Percentiles rank a stretch among this genome's conserved stretches.
phyloP scores from a whole-genome alignment of 331 rosid species.

The Rosa hybrid region DNA sequence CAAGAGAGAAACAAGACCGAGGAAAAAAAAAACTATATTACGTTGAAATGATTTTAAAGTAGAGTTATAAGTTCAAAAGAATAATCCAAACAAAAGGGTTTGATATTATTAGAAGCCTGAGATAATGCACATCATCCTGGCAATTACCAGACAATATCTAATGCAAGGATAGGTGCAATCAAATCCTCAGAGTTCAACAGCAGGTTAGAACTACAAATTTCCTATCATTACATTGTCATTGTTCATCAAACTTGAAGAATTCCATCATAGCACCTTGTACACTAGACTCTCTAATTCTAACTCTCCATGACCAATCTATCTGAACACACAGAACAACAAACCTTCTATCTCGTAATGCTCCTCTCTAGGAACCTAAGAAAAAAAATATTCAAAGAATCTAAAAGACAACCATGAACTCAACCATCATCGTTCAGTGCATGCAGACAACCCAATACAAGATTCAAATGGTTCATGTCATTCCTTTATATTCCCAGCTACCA shows the following conservation, averaged over 20 bases:
- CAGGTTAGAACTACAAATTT: not conserved
- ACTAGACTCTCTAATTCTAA: not conserved
- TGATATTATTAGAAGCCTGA: not conserved
- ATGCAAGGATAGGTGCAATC: not conserved
- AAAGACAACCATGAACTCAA: too few species aligned
- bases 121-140: not conserved
- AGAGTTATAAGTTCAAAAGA: not conserved
- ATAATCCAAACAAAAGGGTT: not conserved
- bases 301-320: not conserved
- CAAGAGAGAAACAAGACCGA: not conserved
- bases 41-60: not conserved
- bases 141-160: not conserved
- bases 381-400: not conserved
- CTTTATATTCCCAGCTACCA: not conserved
- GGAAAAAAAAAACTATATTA: not conserved
- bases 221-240: not conserved
- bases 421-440: too few species aligned
- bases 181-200: not conserved
- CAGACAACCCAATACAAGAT: too few species aligned
- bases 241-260: not conserved
- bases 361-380: not conserved
- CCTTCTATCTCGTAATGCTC: not conserved
- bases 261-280: not conserved
- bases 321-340: not conserved
- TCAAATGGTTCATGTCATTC: not conserved